Evolutionary conservation across 2,329 filamentous ascomycete species (phyloP), one percentile per base, ranked within the genome.

Genomic region (Venturia oleaginea): DNA sequence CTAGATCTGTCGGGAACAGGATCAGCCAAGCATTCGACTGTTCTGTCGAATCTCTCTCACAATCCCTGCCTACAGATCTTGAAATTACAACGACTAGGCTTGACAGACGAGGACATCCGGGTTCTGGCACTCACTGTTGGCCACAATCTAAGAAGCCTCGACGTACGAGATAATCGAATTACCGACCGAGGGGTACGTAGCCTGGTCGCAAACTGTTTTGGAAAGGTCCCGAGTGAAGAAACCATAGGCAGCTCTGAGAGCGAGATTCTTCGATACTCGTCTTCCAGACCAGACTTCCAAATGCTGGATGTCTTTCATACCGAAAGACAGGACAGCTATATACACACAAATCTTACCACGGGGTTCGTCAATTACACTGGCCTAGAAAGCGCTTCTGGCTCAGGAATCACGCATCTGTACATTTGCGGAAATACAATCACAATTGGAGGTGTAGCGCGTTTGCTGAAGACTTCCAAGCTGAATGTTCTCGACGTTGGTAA

Each of bases 401-500:
- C 76, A 11, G 84, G 84, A 2, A 79, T 86, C 43, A 86, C 84
- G 0, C 84, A 87, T 72, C 73, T 87, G 2, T 85, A 84, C 68
- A 77, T 86, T 17, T 78, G 83, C 3, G 78, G 79, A 8, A 87
- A 86, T 65, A 68, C 74, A 3, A 70, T 86, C 5, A 84, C 82
- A 1, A 78, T 83, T 0, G 82, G 85, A 70, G 83, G 83, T 0
- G 73, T 83, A 6, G 81, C 80, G 3, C 80, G 78, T 19, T 73
- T 86, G 5, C 69, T 86, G 13, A 73, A 78, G 60, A 82, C 82
- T 8, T 76, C 74, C 62, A 75, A 79, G 38, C 72, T 87, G 10
- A 78, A 84, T 67, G 80, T 83, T 2, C 74, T 86, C 2, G 84
- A 87, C 72, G 76, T 78, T 38, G 84, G 84, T 0, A 79, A 77